Evolutionary conservation across 371 early-diverging fungal genomes (phyloP).

Genomic region (Mortierella sp.): DNA sequence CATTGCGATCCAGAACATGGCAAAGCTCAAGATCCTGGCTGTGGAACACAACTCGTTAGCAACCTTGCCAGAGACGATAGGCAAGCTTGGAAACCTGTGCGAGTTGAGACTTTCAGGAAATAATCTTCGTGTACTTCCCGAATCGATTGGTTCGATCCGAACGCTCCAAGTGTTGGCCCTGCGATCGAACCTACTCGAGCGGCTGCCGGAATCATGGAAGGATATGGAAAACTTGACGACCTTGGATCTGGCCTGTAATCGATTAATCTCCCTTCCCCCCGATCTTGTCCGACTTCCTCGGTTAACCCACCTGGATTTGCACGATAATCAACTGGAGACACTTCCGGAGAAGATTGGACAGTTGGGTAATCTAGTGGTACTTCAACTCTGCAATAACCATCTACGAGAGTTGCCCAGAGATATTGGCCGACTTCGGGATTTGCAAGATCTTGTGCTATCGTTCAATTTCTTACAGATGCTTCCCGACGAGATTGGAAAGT

Average conservation of each 20-base stretch:
- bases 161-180: constrained; percentile 58
- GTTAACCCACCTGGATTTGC: constrained; percentile 67
- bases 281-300: constrained; percentile 57
- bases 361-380: constrained; percentile 59
- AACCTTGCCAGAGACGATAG: constrained; percentile 53
- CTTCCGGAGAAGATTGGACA: constrained; percentile 63
- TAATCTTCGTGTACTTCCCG: constrained; percentile 54
- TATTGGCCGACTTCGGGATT: constrained; percentile 67
- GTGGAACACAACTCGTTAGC: constrained; percentile 61
- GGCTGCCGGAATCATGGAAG: constrained; percentile 54
- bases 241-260: constrained; percentile 57
- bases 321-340: constrained; percentile 62
- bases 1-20: constrained; percentile 58
- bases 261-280: constrained; percentile 38
- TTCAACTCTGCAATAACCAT: constrained; percentile 65
- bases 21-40: constrained; percentile 58
- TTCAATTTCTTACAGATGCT: constrained; percentile 65
- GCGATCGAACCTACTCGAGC: constrained; percentile 60
- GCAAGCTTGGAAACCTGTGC: constrained; percentile 54
- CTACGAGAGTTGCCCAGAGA: constrained; percentile 68
- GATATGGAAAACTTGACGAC: constrained; percentile 60
- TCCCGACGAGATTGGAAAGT: constrained; percentile 73
- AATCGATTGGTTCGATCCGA: constrained; percentile 56
- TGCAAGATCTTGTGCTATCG: constrained; percentile 67
- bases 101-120: constrained; percentile 53